A percentile compares a stretch with the other conserved stretches of the same genome.
Conservation (phyloP, 371 early-diverging fungal genomes). For the Mortierella sp. region DNA sequence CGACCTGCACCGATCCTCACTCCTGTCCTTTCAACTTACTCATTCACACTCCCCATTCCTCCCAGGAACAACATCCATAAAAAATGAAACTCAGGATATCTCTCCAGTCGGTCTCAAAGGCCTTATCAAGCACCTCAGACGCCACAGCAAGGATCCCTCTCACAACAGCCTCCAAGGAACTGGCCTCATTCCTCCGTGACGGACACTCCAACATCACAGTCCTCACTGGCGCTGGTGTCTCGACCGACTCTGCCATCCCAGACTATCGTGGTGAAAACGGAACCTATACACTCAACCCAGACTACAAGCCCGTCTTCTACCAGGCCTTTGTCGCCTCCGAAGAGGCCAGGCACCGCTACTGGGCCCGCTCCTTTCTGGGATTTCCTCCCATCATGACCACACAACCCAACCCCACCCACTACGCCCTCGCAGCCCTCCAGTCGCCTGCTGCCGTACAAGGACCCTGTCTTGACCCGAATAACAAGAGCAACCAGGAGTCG, state of each 20-base stretch:
- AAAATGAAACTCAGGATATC: slow-evolving; percentile 37
- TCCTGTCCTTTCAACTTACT: background rate
- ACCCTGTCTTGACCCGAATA: background rate
- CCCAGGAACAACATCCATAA: background rate
- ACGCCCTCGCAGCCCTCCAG: slow-evolving; percentile 69
- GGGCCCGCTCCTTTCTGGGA: slow-evolving; percentile 93
- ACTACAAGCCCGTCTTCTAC: slow-evolving; percentile 85
- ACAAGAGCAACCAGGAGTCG: background rate
- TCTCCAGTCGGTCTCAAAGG: slow-evolving; percentile 35
- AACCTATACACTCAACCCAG: slow-evolving; percentile 83
- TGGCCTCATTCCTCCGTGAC: slow-evolving; percentile 62
- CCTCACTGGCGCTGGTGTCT: slow-evolving; percentile 51
- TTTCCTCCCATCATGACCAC: slow-evolving; percentile 78
- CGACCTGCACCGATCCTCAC: background rate
- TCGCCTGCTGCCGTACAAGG: slow-evolving; percentile 31
- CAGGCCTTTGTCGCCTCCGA: slow-evolving; percentile 63
- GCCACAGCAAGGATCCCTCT: background rate
- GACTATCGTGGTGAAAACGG: slow-evolving; percentile 91
- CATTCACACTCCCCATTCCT: background rate
- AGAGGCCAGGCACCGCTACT: slow-evolving; percentile 84
- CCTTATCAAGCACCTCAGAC: slow-evolving; percentile 19
- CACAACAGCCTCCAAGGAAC: slow-evolving; percentile 44
- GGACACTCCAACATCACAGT: slow-evolving; percentile 60
- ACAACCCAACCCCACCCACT: slow-evolving; percentile 82
- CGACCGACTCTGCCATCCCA: slow-evolving; percentile 87